These are phyloP conservation scores for Aspergillus awamori DNA, from an alignment of 2,329 filamentous ascomycete genomes.

Conservation along the genomic window DNA sequence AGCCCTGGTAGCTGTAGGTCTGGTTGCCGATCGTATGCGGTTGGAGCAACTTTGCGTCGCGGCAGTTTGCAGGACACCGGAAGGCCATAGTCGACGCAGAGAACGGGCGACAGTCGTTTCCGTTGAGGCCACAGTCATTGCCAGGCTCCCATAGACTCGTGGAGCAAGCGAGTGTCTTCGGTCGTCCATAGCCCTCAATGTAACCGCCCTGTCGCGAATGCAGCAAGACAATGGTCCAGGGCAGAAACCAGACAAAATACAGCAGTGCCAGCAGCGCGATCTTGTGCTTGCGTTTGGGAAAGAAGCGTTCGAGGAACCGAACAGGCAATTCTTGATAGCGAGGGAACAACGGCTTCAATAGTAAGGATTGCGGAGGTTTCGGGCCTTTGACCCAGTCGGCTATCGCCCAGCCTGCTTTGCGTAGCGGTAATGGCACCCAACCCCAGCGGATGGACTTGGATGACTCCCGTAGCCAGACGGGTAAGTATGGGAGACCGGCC, in stretches of 20 bases:
- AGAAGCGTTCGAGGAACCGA: slow-evolving; percentile 46
- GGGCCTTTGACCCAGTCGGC: slow-evolving; percentile 53
- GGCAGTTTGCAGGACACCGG: slow-evolving; percentile 60
- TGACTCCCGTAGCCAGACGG: slow-evolving; percentile 53
- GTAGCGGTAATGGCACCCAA: slow-evolving; percentile 51
- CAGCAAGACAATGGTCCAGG: slow-evolving; percentile 50
- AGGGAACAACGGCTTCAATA: slow-evolving; percentile 52
- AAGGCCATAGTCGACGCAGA: slow-evolving; percentile 56
- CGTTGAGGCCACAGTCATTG: slow-evolving; percentile 57
- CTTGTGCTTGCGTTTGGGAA: slow-evolving; percentile 52
- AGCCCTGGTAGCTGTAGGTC: slow-evolving; percentile 54
- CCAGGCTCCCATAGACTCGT: slow-evolving; percentile 51
- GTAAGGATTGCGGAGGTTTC: slow-evolving; percentile 48
- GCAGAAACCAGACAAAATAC: slow-evolving; percentile 52
- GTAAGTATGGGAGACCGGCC: slow-evolving; percentile 33
- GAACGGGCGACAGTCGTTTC: slow-evolving; percentile 59
- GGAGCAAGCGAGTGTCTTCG: slow-evolving; percentile 49
- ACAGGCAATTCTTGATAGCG: slow-evolving; percentile 51
- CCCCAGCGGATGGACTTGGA: slow-evolving; percentile 51
- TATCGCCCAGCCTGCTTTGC: slow-evolving; percentile 48
- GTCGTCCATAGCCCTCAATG: slow-evolving; percentile 53
- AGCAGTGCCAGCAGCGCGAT: slow-evolving; percentile 45
- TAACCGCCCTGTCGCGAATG: slow-evolving; percentile 50
- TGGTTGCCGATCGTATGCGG: slow-evolving; percentile 56
- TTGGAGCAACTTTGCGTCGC: slow-evolving; percentile 50